Evolutionary conservation across 2,329 filamentous ascomycete genomes (phyloP), one percentile per base, ranked within the genome.

Genomic region (Clonostachys rosea): DNA sequence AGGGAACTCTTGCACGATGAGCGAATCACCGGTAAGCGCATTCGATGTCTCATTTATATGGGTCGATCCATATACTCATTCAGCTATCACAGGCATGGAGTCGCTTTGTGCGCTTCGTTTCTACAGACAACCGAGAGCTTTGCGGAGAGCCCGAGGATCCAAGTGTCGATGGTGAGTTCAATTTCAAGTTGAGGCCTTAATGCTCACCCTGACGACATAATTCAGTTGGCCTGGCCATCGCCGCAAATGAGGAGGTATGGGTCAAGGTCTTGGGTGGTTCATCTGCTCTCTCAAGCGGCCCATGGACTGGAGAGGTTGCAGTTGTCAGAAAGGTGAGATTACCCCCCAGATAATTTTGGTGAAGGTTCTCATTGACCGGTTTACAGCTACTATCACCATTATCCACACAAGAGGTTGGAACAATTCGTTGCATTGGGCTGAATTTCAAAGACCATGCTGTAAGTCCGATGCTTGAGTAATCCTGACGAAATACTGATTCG

Each of bases 391-490:
- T 52, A 12, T 50, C 52, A 5, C 52, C 52, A 3, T 20, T 54
- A n/a, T 40, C 48, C 13, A 17, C 45, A 13, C 13, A 40, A 6
- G 48, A 54, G 36, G 43, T 45, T 17, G 50, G 50, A 30, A 50
- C 48, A 6, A 49, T 54, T 40, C 61, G 74, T 40, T 78, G 75
- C 53, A 69, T 78, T 52, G 75, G 75, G 1, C 55, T 79, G 40
- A 77, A 79, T 50, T 59, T 58, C 46, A 55, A 54, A 41, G 56
- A 57, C 13, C 56, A 60, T n/a, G 53, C 55, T 2, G 72, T 73
- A 56, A 51, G 64, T 56, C 39, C 7, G 6, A 12, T 20, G 13
- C 2, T 10, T 14, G 18, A 33, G 49, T 16, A 24, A 6, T 9
- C 14, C n/a, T 18, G n/a, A 13, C 74, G 2, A 30, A 33, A n/a